Evolutionary conservation across 495 filamentous ascomycete species (phyloP).

Genomic region (Peziza echinospora): DNA sequence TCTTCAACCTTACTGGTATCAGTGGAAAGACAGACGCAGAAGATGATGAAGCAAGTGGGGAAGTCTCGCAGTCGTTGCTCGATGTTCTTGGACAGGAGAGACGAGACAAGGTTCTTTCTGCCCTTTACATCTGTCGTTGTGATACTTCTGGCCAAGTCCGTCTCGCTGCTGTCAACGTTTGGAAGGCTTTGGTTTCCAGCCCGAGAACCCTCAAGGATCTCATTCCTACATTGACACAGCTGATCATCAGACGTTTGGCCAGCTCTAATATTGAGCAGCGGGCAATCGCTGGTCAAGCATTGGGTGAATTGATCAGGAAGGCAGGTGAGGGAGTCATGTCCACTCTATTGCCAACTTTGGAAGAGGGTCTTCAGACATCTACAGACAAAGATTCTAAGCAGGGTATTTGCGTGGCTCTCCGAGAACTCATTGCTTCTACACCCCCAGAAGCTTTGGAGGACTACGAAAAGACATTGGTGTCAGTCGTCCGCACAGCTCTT

Average conservation of each 20-base stretch:
- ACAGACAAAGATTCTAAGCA: constrained; percentile 86
- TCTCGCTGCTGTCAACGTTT: constrained; percentile 72
- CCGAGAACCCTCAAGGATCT: constrained; percentile 86
- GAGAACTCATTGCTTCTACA: constrained; percentile 81
- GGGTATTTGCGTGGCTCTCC: constrained; percentile 89
- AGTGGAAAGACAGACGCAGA: constrained; percentile 63
- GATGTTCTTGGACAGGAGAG: constrained; percentile 90
- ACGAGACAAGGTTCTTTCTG: constrained; percentile 82
- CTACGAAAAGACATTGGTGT: constrained; percentile 84
- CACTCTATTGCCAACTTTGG: constrained; percentile 70
- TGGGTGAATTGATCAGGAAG: constrained; percentile 90
- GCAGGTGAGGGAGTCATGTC: constrained; percentile 83
- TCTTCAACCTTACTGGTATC: constrained; percentile 96
- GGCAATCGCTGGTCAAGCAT: constrained; percentile 87
- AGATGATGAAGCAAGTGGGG: constrained; percentile 52
- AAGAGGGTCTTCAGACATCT: constrained; percentile 73
- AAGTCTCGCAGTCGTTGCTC: constrained; percentile 73
- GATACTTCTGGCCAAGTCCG: constrained; percentile 88
- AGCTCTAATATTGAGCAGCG: constrained; percentile 97
- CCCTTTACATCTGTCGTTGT: constrained; percentile 90
- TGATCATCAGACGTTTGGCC: constrained; percentile 82
- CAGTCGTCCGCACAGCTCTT: constrained; percentile 77
- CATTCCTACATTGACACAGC: constrained; percentile 76
- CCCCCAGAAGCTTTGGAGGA: constrained; percentile 76
- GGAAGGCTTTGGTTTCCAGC: constrained; percentile 89